Evolutionary conservation across 306 rosid genomes (phyloP).

Genomic region (Castanea sativa): DNA sequence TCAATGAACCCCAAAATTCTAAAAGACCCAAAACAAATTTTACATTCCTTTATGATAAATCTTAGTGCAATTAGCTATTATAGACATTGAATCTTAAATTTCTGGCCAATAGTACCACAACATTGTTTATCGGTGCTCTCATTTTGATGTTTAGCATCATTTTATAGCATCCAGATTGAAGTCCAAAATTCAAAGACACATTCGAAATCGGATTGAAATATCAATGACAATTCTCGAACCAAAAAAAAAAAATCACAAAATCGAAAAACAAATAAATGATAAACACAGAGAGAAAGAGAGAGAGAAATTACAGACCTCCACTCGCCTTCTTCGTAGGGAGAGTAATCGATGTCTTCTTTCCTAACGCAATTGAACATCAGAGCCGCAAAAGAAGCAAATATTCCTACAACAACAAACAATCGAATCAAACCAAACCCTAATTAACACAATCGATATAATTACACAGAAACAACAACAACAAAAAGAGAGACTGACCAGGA

Average conservation of each 20-base stretch:
- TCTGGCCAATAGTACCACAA: not conserved
- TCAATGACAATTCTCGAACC: not conserved
- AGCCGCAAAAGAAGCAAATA: slow-evolving; percentile 91
- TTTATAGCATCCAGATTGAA: not conserved
- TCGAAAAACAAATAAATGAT: not conserved
- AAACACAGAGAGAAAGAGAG: no score
- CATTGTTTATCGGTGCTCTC: no score
- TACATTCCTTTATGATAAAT: not conserved
- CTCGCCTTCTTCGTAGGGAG: slow-evolving; percentile 98
- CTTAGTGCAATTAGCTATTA: not conserved
- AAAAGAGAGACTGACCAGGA: slow-evolving; percentile 52
- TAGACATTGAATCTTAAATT: not conserved
- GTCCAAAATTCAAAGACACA: not conserved
- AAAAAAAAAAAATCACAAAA: slow-evolving; percentile 2
- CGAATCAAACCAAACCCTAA: slow-evolving; percentile 38
- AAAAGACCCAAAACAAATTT: not conserved
- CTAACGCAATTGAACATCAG: slow-evolving; percentile 98
- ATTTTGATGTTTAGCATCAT: not conserved
- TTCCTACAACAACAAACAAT: slow-evolving; percentile 48
- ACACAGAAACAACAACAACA: not conserved
- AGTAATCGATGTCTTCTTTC: slow-evolving; percentile 90
- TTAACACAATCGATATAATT: no score
- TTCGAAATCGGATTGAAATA: not conserved
- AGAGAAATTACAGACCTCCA: slow-evolving; percentile 62
- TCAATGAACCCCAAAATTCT: not conserved